Evolutionary conservation across 2,329 filamentous ascomycete genomes (phyloP).

Genomic region (Colletotrichum incanum): DNA sequence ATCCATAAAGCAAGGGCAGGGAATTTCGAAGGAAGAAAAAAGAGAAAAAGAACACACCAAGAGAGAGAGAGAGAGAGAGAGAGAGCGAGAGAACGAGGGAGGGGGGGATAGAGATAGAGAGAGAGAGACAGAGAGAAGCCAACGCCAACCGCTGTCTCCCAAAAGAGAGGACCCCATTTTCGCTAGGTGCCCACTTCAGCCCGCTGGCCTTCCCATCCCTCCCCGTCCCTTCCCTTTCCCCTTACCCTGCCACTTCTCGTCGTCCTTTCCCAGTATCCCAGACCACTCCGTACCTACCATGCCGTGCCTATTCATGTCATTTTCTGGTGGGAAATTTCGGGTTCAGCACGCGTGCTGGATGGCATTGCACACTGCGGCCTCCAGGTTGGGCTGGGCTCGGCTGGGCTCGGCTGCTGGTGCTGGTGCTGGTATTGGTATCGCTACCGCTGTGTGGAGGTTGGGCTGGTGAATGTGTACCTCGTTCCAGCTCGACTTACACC

Average conservation of each 20-base stretch:
- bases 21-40: neutral
- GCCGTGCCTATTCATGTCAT: neutral
- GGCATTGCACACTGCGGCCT: neutral
- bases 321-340: neutral
- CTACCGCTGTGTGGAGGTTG: neutral
- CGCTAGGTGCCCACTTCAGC: conserved; percentile 33
- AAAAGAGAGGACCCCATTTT: conserved; percentile 26
- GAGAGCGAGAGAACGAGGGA: too few relatives aligned
- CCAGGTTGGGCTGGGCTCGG: neutral
- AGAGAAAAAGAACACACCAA: too few relatives aligned
- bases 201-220: conserved; percentile 21
- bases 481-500: neutral
- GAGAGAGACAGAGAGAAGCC: too few relatives aligned
- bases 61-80: too few relatives aligned
- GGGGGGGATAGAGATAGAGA: too few relatives aligned
- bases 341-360: neutral
- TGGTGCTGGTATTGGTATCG: neutral
- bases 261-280: neutral
- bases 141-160: conserved; percentile 7
- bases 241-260: neutral
- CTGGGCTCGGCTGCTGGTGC: neutral
- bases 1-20: neutral
- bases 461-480: neutral
- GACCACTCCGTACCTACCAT: neutral
- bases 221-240: conserved; percentile 13